A percentile compares a stretch with the other conserved stretches of the same genome.
Conservation (phyloP, 306 rosid species). For the Ochetophila trinervis region DNA sequence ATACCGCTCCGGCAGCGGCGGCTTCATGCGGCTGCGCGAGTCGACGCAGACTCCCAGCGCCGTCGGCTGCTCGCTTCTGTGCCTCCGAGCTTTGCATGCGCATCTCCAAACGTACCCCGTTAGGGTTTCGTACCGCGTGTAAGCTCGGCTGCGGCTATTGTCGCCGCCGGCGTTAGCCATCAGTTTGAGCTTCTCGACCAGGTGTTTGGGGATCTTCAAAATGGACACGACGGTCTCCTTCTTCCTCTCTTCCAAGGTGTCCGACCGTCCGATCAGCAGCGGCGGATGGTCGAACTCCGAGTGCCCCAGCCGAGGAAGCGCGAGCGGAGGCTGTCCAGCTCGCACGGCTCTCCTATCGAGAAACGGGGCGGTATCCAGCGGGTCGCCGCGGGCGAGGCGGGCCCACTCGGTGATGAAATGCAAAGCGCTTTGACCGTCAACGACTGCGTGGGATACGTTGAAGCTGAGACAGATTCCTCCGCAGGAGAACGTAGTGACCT, state of each 20-base stretch:
- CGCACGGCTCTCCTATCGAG: slow-evolving; percentile 28
- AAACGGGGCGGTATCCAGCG: slow-evolving; percentile 34
- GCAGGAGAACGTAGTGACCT: slow-evolving; percentile 43
- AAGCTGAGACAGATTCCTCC: slow-evolving; percentile 36
- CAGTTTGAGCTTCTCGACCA: slow-evolving; percentile 40
- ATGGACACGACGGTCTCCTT: slow-evolving; percentile 33
- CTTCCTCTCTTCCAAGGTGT: slow-evolving; percentile 36
- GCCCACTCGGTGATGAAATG: slow-evolving; percentile 51
- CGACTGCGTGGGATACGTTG: slow-evolving; percentile 29
- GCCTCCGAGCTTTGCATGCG: slow-evolving; percentile 50
- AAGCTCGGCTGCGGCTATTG: slow-evolving; percentile 18
- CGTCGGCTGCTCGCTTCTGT: slow-evolving; percentile 37
- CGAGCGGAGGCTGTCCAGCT: slow-evolving; percentile 20
- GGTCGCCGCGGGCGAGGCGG: slow-evolving; percentile 41
- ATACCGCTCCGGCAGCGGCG: slow-evolving; percentile 45
- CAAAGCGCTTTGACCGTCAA: slow-evolving; percentile 39
- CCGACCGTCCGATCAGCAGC: background rate
- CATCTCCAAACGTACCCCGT: slow-evolving; percentile 56
- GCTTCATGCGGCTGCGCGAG: slow-evolving; percentile 37
- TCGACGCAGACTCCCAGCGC: slow-evolving; percentile 35
- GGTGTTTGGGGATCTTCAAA: slow-evolving; percentile 35
- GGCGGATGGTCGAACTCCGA: slow-evolving; percentile 31
- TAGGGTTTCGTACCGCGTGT: slow-evolving; percentile 44
- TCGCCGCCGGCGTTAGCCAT: slow-evolving; percentile 35
- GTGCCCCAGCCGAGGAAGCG: background rate